Conservation (phyloP, 768 basidiomycete genomes). For the Boletus tylopilopsis region DNA sequence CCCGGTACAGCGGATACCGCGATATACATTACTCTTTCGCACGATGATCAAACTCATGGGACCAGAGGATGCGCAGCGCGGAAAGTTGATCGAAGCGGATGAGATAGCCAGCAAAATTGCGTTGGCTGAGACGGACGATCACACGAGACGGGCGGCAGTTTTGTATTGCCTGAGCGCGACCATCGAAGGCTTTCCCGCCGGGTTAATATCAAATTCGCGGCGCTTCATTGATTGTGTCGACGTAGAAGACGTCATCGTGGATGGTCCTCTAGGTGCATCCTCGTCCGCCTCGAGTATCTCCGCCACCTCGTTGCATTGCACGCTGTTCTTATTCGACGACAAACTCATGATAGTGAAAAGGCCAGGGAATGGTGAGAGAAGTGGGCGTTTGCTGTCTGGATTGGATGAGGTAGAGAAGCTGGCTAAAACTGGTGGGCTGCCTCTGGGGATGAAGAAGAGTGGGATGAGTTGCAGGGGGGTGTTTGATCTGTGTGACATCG, state of each 20-base stretch:
- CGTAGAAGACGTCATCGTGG: constrained; percentile 74
- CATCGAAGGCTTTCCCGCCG: constrained; percentile 89
- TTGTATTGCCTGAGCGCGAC: constrained; percentile 82
- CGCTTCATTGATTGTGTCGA: constrained; percentile 91
- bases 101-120: constrained; percentile 90
- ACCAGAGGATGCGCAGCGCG: constrained; percentile 69
- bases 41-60: constrained; percentile 91
- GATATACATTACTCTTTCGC: constrained; percentile 90
- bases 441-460: constrained; percentile 67
- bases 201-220: constrained; percentile 83
- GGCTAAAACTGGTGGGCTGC: constrained; percentile 58
- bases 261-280: constrained; percentile 39
- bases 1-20: constrained; percentile 91
- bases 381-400: constrained; percentile 67
- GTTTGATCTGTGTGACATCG: constrained; percentile 79
- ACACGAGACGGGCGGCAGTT: constrained; percentile 84
- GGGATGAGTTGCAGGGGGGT: constrained; percentile 83
- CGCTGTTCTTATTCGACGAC: constrained; percentile 92
- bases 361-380: constrained; percentile 69
- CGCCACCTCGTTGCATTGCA: constrained; percentile 66
- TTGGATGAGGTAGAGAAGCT: constrained; percentile 76
- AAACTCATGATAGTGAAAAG: constrained; percentile 90
- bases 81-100: constrained; percentile 78
- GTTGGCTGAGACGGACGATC: constrained; percentile 85
- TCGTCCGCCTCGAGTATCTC: constrained; percentile 40